Evolutionary conservation across 345 rosid species (phyloP), one percentile per base, ranked within the genome.

Genomic region (Clarkia xantiana): DNA sequence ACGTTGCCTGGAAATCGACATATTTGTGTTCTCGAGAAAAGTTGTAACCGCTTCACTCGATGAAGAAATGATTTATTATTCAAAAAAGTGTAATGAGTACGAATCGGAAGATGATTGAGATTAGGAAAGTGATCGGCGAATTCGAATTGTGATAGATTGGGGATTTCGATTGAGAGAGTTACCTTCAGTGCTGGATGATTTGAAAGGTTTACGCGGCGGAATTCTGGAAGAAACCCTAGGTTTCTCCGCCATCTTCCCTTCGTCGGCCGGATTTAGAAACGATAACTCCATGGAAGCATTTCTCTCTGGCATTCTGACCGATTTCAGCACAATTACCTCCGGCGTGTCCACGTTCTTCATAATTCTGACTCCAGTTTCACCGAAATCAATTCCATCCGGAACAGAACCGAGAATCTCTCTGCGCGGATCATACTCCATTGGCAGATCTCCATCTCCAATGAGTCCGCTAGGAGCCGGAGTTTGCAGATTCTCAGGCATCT

Each of bases 141-240:
- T 17, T 12, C 18, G 13, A 43, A 49, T 39, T 14, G 14, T 42
- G 40, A 36, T 7, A 1, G 3, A 16, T 41, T 14, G 39, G 22
- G 11, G 49, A 15, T 46, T 23, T 14, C 14, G 18, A 17, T 18
- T 7, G 25, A 19, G 11, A 6, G 50, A 7, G 34, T 19, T 61
- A 84, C 93, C 89, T 77, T 80, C 78, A 20, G 73, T 71, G 54
- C 58, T 70, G 18, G 68, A 3, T 29, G 36, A 43, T 65, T 62
- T 74, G 45, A 71, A 50, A 11, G 62, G 66, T 11, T 67, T 78
- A 67, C 74, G 71, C 41, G 72, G 67, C 17, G 59, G 67, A 56
- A 78, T 64, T 45, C 80, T 65, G 29, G 82, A 40, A 39, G 80
- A 71, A 71, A 65, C 72, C 18, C 65, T 84, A 36, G 78, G 79